Conservation (phyloP, 106 monocot species). For the Apostasia ramifera region DNA sequence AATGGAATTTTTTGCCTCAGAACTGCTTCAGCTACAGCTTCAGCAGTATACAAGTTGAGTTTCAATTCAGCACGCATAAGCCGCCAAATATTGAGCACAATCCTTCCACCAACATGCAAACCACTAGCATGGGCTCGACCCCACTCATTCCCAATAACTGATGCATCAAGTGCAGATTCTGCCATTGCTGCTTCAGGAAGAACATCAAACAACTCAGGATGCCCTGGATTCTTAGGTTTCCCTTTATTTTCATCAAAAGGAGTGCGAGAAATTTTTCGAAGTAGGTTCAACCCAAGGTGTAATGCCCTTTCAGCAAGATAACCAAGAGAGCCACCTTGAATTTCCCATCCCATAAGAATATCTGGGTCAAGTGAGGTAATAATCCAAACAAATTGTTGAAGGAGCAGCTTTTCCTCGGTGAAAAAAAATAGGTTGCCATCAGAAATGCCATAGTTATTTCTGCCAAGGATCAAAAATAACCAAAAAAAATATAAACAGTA, state of each 20-base stretch:
- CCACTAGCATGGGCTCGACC: slow-evolving; percentile 77
- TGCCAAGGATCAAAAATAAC: slow-evolving; percentile 16
- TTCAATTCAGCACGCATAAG: slow-evolving; percentile 85
- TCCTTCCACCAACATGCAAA: slow-evolving; percentile 94
- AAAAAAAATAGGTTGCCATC: slow-evolving; percentile 34
- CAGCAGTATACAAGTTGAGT: slow-evolving; percentile 70
- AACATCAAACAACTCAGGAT: slow-evolving; percentile 9
- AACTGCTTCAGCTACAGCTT: slow-evolving; percentile 91
- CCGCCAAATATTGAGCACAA: slow-evolving; percentile 95
- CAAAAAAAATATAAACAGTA: not conserved
- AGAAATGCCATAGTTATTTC: slow-evolving; percentile 57
- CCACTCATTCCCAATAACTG: slow-evolving; percentile 73
- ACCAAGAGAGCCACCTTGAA: slow-evolving; percentile 75
- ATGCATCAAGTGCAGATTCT: slow-evolving; percentile 28
- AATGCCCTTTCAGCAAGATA: slow-evolving; percentile 86
- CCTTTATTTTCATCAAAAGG: slow-evolving; percentile 26
- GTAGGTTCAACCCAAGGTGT: slow-evolving; percentile 58
- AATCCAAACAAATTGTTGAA: slow-evolving; percentile 48
- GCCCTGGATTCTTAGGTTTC: slow-evolving; percentile 15
- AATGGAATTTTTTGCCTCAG: slow-evolving; percentile 74
- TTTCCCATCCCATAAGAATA: slow-evolving; percentile 92
- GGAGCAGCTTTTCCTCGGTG: slow-evolving; percentile 50
- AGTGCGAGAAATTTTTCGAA: slow-evolving; percentile 68
- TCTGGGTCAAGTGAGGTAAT: slow-evolving; percentile 81
- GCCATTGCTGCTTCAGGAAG: slow-evolving; percentile 19